Evolutionary conservation across 169 alveolate species (phyloP), one percentile per base, ranked within the genome.

Genomic region (Cryptosporidium sp.): DNA sequence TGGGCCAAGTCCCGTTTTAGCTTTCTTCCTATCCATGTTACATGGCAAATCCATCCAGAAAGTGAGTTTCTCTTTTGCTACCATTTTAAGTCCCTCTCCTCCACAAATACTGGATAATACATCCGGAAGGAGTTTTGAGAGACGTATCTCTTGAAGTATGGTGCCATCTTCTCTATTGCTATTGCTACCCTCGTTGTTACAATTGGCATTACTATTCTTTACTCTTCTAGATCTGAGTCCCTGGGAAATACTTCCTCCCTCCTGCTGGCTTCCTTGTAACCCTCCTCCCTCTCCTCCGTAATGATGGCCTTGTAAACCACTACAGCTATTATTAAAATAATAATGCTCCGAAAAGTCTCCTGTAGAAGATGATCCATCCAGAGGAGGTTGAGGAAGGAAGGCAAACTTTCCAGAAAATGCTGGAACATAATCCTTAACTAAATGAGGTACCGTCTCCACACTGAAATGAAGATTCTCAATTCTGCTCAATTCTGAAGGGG

Each of bases 1-100:
- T 21, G 89, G 89, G 9, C 89, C 89, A 23, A 80, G 65, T 33
- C 89, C 89, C 4, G 89, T 80, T 18, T 61, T 80, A 10, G 89
- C 89, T 23, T 80, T 80, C 41, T 80, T 80, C 21, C 74, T 59
- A 16, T 80, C 74, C 59, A 80, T 65, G 52, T 80, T 67, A 33
- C 89, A 80, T 12, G 89, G 89, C n/a, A 80, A 33, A 26, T 80
- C 89, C 75, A 80, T 62, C 89, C 89, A 80, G 29, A 37, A 62
- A 4, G 52, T 12, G 18, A 65, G 51, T 45, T 65, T 80, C 68
- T 80, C 89, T 31, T 80, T 80, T 26, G 89, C 89, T 1, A 80
- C 89, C 75, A 59, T 80, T 16, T 48, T 80, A 50, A 80, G 89
- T 26, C 89, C 89, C 2, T 23, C 33, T 23, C 29, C 45, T 59